A percentile compares a stretch with the other conserved stretches of the same genome.
Conservation (phyloP, 2,329 filamentous ascomycete species). For the Aureobasidium leucospermi region DNA sequence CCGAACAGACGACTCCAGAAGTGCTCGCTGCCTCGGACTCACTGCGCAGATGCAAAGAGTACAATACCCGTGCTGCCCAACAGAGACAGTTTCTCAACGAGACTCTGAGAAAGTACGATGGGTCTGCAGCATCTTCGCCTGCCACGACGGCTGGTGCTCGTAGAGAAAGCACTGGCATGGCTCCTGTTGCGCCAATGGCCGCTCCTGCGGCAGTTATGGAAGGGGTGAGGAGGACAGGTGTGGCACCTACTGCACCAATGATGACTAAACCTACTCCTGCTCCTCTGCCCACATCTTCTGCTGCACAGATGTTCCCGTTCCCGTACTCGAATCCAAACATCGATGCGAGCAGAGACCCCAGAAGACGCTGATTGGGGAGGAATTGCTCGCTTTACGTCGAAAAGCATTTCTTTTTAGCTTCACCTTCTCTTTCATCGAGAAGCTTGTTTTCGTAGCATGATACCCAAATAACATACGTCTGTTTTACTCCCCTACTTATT, state of each 20-base stretch:
- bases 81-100: neutral
- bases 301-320: neutral
- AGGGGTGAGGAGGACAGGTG: neutral
- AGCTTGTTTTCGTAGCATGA: neutral
- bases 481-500: neutral
- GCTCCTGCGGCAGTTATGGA: neutral
- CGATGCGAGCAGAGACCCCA: constrained; percentile 15
- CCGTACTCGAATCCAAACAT: neutral
- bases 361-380: neutral
- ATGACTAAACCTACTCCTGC: neutral
- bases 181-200: neutral
- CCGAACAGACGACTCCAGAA: neutral
- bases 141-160: neutral
- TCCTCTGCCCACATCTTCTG: neutral
- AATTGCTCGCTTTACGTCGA: neutral
- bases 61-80: neutral
- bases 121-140: neutral
- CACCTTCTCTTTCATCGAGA: neutral
- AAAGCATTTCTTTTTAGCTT: neutral
- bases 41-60: neutral
- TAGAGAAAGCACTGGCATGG: neutral
- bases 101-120: constrained; percentile 1
- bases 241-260: neutral
- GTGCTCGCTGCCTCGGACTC: neutral
- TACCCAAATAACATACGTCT: constrained; percentile 2